phyloP scores from a whole-genome alignment of 495 filamentous ascomycete species.

The Aspergillus egyptiacus region DNA sequence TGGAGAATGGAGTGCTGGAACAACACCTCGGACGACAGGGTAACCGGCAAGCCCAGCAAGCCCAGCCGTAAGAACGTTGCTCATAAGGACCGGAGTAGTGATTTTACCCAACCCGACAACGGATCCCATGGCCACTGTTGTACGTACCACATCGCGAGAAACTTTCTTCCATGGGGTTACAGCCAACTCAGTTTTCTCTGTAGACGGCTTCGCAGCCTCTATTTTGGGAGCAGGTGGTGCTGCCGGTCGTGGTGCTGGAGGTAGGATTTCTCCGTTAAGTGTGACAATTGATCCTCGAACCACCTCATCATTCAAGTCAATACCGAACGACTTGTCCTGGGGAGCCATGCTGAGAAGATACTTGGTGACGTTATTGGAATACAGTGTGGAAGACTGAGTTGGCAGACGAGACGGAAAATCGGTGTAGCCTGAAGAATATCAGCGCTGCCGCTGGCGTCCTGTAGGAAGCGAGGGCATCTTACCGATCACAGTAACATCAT shows the following conservation, averaged over 20 bases:
- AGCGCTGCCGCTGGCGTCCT: neutral
- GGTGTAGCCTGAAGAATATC: slow-evolving; percentile 55
- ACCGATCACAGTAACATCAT: slow-evolving; percentile 77
- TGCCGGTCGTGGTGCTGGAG: slow-evolving; percentile 62
- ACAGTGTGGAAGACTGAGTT: slow-evolving; percentile 74
- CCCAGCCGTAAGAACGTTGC: slow-evolving; percentile 72
- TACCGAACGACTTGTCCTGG: slow-evolving; percentile 63
- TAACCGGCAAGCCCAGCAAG: slow-evolving; percentile 76
- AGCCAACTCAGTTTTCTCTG: slow-evolving; percentile 53
- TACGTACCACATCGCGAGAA: slow-evolving; percentile 59
- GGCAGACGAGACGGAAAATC: slow-evolving; percentile 74
- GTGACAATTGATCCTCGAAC: slow-evolving; percentile 75
- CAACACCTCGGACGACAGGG: slow-evolving; percentile 73
- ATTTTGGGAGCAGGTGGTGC: slow-evolving; percentile 59
- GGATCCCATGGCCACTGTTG: slow-evolving; percentile 68
- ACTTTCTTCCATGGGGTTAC: slow-evolving; percentile 73
- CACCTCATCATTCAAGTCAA: slow-evolving; percentile 74
- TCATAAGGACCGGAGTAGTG: slow-evolving; percentile 74
- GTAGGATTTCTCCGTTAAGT: slow-evolving; percentile 63
- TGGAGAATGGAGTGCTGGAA: slow-evolving; percentile 70
- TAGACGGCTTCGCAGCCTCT: slow-evolving; percentile 39
- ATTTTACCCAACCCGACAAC: slow-evolving; percentile 67
- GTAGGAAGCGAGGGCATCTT: slow-evolving; percentile 18
- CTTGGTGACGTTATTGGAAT: slow-evolving; percentile 84
- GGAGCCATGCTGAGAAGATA: slow-evolving; percentile 72